Percentiles rank a stretch among this genome's conserved stretches.
Evolutionary conservation across 2,329 filamentous ascomycete genomes (phyloP).

Genomic region (Aureobasidium musti): DNA sequence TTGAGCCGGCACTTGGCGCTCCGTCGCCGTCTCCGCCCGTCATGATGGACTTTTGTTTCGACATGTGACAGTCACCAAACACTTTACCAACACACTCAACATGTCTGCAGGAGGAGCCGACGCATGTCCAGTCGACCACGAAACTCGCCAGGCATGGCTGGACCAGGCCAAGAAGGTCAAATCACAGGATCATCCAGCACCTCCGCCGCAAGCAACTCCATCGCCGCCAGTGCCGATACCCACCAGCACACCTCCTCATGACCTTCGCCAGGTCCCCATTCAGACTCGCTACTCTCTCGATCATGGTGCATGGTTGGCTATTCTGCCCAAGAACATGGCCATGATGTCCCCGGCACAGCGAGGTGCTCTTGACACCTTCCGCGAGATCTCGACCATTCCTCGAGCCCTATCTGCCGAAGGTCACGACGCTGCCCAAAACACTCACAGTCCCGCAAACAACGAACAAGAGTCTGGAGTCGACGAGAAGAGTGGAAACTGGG

Average conservation of each 20-base stretch:
- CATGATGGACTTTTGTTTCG: constrained; percentile 24
- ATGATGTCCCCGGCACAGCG: constrained; percentile 41
- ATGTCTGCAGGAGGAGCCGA: constrained; percentile 21
- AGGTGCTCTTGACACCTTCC: constrained; percentile 61
- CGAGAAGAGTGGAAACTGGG: constrained; percentile 78
- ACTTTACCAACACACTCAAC: background rate
- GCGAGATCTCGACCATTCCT: constrained; percentile 77
- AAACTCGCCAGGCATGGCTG: constrained; percentile 85
- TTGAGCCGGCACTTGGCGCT: background rate
- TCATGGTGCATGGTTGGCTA: constrained; percentile 39
- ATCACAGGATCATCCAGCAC: constrained; percentile 33
- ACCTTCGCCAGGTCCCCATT: constrained; percentile 30
- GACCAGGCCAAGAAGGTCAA: constrained; percentile 50
- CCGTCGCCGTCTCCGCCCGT: background rate
- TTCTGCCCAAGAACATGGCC: constrained; percentile 34
- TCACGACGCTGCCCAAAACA: constrained; percentile 40
- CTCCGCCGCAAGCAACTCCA: constrained; percentile 39
- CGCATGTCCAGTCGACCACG: constrained; percentile 83
- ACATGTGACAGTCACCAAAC: constrained; percentile 1
- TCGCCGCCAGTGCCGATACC: constrained; percentile 37
- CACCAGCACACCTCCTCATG: constrained; percentile 43
- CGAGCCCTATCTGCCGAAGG: constrained; percentile 46
- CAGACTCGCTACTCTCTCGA: constrained; percentile 40
- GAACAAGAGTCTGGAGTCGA: constrained; percentile 77
- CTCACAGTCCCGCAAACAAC: constrained; percentile 62